Base-by-base conservation (phyloP, 305 asterid species). In the Fraxinus greggii region DNA sequence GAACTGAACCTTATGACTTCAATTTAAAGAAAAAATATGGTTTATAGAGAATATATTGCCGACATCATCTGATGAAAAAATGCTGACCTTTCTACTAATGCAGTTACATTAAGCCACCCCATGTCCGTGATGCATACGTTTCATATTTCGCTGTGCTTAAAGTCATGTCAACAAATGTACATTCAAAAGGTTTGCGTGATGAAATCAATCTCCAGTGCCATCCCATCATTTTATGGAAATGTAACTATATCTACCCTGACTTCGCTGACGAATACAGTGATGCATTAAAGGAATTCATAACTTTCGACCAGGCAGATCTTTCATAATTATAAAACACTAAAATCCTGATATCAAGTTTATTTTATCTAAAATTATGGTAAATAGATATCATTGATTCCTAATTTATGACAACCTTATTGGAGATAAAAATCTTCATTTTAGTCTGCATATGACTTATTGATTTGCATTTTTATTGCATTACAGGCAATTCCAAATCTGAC, bases 301-400 rank as follows among this genome's bases (percentile, higher is more conserved):
- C 40, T 28, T 38, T 48, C 7, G 61, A 65, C 65, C 7, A 28
- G 78, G 54, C 73, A 72, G 42, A 40, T 73, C 54, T 72, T 63
- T 79, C 67, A 70, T 70, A 69, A 24, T 76, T 48, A 28, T 26
- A 63, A 70, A 77, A 63, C 33, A 45, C 54, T 32, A 83, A 67
- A 42, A 83, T 24, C 75, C 77, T 69, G 80, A 79, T 40, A 70
- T 76, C 63, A 32, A 72, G 51, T 70, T 82, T 72, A 65, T 35
- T 81, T 77, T 76, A 76, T 74, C 65, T 63, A 36, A 12, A 74
- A 73, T 70, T 75, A 85, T 28, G 31, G 56, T 78, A 80, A 26
- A 70, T 70, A 17, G 75, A 31, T 70, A 70, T 70, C 24, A 32
- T 70, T 70, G 38, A 70, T 29, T 31, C 75, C 38, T 29, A 70